Evolutionary conservation across 306 rosid genomes (phyloP).

Genomic region (Lupinus albus): DNA sequence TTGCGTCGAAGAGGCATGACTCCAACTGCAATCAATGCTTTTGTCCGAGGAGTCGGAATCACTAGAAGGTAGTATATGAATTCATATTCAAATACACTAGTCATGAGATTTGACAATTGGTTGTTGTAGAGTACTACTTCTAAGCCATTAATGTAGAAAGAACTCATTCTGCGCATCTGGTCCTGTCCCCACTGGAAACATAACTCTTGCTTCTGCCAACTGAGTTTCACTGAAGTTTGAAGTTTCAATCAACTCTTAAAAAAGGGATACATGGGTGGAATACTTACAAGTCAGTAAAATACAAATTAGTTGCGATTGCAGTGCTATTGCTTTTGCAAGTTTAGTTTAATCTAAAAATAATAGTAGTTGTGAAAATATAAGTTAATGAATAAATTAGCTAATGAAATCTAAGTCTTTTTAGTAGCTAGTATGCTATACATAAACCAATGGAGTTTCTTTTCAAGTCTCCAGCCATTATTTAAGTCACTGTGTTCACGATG

Average conservation of each 20-base stretch:
- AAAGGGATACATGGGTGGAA: background rate
- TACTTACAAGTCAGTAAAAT: background rate
- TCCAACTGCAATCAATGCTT: constrained; percentile 82
- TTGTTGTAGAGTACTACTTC: background rate
- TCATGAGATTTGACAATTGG: constrained; percentile 1
- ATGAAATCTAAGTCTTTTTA: background rate
- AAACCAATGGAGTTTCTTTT: constrained; percentile 7
- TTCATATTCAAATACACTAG: background rate
- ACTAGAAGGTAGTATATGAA: constrained; percentile 78
- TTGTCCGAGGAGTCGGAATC: constrained; percentile 95
- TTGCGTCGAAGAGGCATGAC: constrained; percentile 89
- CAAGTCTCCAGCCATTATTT: background rate
- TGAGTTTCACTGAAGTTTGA: background rate
- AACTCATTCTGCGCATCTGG: background rate
- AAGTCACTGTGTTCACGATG: background rate
- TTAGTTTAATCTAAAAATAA: background rate
- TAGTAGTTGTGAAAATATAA: background rate
- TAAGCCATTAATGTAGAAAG: constrained; percentile 4
- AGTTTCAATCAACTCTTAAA: background rate
- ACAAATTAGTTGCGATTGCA: background rate
- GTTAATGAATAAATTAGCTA: background rate
- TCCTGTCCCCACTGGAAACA: background rate
- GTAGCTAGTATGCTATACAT: constrained; percentile 12
- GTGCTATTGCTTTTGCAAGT: background rate
- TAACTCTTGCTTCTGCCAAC: background rate